Evolutionary conservation across 306 rosid genomes (phyloP).

Genomic region (Rosa persica): DNA sequence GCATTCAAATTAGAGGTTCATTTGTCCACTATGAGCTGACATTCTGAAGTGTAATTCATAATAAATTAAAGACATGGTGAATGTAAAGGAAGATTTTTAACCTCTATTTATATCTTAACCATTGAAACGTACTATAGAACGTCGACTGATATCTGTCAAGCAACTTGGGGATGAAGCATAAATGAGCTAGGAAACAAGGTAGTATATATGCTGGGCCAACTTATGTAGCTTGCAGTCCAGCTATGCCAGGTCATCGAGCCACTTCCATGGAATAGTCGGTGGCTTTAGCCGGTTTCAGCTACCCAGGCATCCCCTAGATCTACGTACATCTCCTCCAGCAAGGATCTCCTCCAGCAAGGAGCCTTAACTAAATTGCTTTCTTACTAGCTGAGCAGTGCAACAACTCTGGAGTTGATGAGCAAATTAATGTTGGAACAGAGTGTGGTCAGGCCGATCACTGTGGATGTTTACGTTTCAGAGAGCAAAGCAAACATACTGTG

Average conservation of each 20-base stretch:
- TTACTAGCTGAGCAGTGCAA: background rate
- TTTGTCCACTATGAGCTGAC: no score
- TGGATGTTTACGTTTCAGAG: background rate
- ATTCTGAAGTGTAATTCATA: no score
- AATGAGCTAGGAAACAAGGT: background rate
- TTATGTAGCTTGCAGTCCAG: background rate
- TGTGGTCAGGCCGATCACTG: background rate
- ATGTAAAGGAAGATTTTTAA: background rate
- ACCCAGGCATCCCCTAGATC: background rate
- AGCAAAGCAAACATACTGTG: background rate
- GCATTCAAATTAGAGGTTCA: no score
- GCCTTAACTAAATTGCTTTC: no score
- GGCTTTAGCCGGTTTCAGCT: background rate
- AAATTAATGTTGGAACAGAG: background rate
- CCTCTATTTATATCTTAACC: background rate
- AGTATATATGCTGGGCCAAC: background rate
- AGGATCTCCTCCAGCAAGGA: no score
- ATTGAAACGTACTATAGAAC: background rate
- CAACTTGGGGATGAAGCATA: background rate
- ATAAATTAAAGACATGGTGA: conserved; percentile 4
- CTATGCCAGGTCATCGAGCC: background rate
- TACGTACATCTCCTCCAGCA: no score
- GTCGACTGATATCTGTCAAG: background rate
- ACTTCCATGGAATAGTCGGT: background rate
- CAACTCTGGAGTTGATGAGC: background rate